These are phyloP conservation scores for Chamaecyparis obtusa DNA, from an alignment of 75 land plant genomes.

Conservation along the genomic window DNA sequence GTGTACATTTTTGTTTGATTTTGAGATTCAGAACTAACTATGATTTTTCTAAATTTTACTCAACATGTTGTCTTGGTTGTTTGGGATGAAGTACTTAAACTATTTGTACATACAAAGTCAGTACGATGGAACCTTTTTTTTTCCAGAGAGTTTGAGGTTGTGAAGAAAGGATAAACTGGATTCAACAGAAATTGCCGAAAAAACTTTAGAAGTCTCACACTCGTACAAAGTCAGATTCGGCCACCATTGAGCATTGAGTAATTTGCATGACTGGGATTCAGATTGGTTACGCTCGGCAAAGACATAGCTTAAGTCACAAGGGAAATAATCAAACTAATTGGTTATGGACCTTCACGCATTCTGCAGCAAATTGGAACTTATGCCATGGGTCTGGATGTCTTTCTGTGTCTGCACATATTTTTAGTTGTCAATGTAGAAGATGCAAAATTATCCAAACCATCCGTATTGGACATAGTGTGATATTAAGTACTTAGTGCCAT, in stretches of 20 bases:
- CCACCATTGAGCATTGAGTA: neutral
- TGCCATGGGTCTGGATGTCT: neutral
- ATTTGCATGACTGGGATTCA: neutral
- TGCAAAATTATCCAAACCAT: neutral
- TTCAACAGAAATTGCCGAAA: neutral
- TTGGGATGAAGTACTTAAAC: neutral
- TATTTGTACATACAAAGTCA: neutral
- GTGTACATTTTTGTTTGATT: neutral
- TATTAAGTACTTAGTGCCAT: neutral
- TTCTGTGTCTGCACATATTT: neutral
- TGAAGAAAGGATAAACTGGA: neutral
- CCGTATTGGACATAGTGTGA: neutral
- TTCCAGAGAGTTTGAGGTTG: neutral
- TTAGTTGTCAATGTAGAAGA: neutral
- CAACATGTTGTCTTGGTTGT: neutral
- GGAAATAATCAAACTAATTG: neutral
- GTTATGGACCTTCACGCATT: neutral
- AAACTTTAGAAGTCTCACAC: neutral
- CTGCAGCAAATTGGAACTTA: neutral
- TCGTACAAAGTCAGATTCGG: neutral
- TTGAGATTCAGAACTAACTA: neutral
- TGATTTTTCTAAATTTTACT: neutral
- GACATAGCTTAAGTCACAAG: neutral
- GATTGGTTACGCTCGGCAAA: neutral
- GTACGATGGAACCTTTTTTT: neutral